phyloP scores from a whole-genome alignment of 164 flowering plant species.

The Santalum album region DNA sequence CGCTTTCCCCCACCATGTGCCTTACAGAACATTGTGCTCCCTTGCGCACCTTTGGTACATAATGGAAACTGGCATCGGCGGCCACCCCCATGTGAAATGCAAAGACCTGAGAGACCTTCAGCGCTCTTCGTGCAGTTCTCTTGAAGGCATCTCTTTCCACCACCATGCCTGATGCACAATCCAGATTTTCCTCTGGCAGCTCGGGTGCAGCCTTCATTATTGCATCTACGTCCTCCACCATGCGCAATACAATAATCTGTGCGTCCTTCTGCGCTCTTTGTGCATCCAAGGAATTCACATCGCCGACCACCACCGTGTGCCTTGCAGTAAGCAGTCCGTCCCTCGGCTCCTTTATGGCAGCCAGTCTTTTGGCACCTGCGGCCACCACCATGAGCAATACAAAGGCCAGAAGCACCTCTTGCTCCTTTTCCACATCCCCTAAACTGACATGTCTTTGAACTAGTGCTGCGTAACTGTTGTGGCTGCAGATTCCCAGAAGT shows the following conservation, averaged over 20 bases:
- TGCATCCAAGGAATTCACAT: constrained; percentile 81
- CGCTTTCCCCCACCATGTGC: constrained; percentile 95
- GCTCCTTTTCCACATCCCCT: constrained; percentile 91
- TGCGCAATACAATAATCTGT: constrained; percentile 91
- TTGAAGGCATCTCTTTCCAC: constrained; percentile 88
- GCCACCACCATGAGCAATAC: constrained; percentile 96
- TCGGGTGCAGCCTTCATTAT: constrained; percentile 64
- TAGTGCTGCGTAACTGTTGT: constrained; percentile 28
- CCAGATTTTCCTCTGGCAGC: constrained; percentile 95
- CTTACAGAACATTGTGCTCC: constrained; percentile 90
- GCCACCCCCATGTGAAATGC: constrained; percentile 97
- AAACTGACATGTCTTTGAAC: constrained; percentile 67
- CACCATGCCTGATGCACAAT: constrained; percentile 88
- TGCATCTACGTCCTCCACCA: constrained; percentile 93
- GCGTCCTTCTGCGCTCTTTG: constrained; percentile 96
- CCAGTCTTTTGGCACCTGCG: constrained; percentile 76
- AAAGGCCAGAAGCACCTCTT: constrained; percentile 94
- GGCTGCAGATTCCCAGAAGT: constrained; percentile 57
- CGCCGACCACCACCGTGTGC: constrained; percentile 98
- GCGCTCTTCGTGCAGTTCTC: constrained; percentile 90
- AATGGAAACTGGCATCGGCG: constrained; percentile 60
- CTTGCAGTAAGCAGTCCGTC: constrained; percentile 87
- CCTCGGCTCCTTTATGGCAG: constrained; percentile 92
- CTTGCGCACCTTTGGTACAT: constrained; percentile 92
- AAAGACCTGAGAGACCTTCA: constrained; percentile 88